Base-by-base conservation (phyloP, 2,329 filamentous ascomycete genomes). In the Teratosphaeria pseudoeucalypti region DNA sequence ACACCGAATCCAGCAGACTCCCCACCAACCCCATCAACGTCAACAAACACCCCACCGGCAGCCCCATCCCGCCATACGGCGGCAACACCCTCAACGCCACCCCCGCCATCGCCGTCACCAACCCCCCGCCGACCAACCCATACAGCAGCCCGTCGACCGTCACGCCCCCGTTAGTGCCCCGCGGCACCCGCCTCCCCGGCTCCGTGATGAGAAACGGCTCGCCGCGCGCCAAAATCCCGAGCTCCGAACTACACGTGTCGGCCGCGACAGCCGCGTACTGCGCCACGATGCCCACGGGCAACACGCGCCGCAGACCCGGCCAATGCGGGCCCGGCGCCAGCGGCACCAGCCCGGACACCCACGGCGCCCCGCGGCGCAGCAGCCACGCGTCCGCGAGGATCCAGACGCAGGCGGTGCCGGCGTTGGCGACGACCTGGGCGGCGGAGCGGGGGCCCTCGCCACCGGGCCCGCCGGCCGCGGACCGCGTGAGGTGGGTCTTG, bases 181-280 rank as follows among this genome's bases (percentile, higher is more conserved):
- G 87, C 0, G 94, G 92, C 0, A 97, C 94, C 64, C 84, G 82
- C 61, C 88, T 86, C 68, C 94, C 81, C 16, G 82, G 84, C 14
- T 89, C 92, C 3, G 90, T 96, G 71, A 99, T 92, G 43, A 99
- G 83, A 39, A 92, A 85, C 9, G 94, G 94, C 53, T 83, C 78
- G 27, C 81, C 81, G 61, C 81, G 83, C 6, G 92, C 88, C 12
- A 99, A 80, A 59, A 99, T 99, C 14, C 94, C 94, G 23, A 99
- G 85, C 77, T 99, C 94, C 11, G 91, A 96, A 60, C 89, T 92
- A 72, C 96, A 94, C 0, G 94, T 99, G 73, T 99, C 94, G 56
- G 92, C 90, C 23, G 90, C 85, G 10, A 95, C 91, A 55, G 90
- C 89, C 29, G 91, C 92, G 70, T 99, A 99, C 76, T 76, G 78